Percentiles rank a stretch among this genome's conserved stretches.
Evolutionary conservation across 2,329 filamentous ascomycete genomes (phyloP).

Genomic region (Epichloe gansuensis): DNA sequence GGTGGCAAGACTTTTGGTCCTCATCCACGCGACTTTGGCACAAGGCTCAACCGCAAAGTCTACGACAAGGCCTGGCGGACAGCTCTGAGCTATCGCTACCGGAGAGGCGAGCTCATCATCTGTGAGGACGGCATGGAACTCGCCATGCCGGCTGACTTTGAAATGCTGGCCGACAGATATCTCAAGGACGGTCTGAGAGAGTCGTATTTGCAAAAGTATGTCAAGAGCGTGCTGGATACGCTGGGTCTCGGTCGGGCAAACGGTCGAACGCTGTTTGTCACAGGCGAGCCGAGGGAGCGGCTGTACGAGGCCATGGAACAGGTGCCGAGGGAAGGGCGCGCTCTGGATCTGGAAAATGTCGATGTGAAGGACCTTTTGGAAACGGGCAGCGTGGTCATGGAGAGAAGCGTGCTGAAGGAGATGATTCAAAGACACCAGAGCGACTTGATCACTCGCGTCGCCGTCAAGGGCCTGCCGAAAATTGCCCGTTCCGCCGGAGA

Average conservation of each 20-base stretch:
- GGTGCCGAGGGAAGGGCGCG: constrained; percentile 53
- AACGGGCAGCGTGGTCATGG: constrained; percentile 72
- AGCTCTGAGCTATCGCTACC: constrained; percentile 82
- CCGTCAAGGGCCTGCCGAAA: constrained; percentile 27
- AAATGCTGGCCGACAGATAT: constrained; percentile 26
- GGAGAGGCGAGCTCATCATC: constrained; percentile 74
- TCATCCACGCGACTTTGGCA: constrained; percentile 80
- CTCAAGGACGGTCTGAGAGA: constrained; percentile 36
- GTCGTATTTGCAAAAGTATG: constrained; percentile 48
- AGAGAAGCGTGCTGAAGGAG: constrained; percentile 63
- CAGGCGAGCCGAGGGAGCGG: constrained; percentile 43
- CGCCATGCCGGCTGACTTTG: constrained; percentile 36
- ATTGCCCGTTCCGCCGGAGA: constrained; percentile 21
- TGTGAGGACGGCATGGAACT: constrained; percentile 69
- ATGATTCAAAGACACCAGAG: constrained; percentile 62
- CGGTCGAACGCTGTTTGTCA: constrained; percentile 67
- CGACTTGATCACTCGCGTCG: constrained; percentile 42
- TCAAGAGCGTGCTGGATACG: constrained; percentile 53
- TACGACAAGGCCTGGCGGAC: constrained; percentile 95
- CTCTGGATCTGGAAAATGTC: constrained; percentile 61
- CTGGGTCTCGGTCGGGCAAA: constrained; percentile 56
- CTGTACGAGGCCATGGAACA: constrained; percentile 55
- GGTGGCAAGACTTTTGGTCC: constrained; percentile 88
- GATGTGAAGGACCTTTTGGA: constrained; percentile 93
- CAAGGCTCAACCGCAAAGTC: constrained; percentile 70